Evolutionary conservation across 2,329 filamentous ascomycete genomes (phyloP).

Genomic region (Colletotrichum plurivorum): DNA sequence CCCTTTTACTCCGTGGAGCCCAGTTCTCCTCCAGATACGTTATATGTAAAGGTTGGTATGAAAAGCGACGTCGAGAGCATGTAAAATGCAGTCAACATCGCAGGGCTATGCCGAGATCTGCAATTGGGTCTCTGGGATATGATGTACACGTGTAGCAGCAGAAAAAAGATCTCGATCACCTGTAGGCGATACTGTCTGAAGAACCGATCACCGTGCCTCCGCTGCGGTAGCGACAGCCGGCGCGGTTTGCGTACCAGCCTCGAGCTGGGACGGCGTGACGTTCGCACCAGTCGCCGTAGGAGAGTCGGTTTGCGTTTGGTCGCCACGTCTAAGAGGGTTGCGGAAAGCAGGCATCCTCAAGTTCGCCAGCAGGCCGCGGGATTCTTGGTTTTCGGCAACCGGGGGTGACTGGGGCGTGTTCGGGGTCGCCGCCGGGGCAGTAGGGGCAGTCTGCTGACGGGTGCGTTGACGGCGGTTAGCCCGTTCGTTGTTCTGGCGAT

Average conservation of each 20-base stretch:
- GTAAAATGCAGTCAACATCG: constrained; percentile 29
- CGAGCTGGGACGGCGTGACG: constrained; percentile 63
- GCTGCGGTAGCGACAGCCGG: constrained; percentile 33
- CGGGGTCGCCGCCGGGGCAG: neutral
- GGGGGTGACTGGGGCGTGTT: constrained; percentile 23
- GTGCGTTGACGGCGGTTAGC: constrained; percentile 29
- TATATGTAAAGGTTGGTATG: constrained; percentile 39
- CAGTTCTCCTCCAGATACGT: constrained; percentile 7
- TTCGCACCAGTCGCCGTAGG: constrained; percentile 46
- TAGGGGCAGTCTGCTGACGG: constrained; percentile 24
- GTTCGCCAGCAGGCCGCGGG: constrained; percentile 37
- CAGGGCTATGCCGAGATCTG: constrained; percentile 37
- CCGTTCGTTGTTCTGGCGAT: constrained; percentile 25
- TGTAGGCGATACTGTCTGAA: neutral
- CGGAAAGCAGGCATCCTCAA: constrained; percentile 42
- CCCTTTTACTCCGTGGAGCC: constrained; percentile 20
- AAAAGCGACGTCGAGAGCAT: constrained; percentile 36
- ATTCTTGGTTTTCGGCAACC: constrained; percentile 29
- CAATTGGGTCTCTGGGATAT: constrained; percentile 35
- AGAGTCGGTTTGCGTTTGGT: constrained; percentile 37
- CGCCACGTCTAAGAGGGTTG: constrained; percentile 42
- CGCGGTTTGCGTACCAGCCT: constrained; percentile 56
- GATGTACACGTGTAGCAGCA: constrained; percentile 38
- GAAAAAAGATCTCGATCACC: constrained; percentile 29
- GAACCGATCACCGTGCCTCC: constrained; percentile 17